A percentile compares a stretch with the other conserved stretches of the same genome.
These are phyloP conservation scores for Conoideocrella luteorostrata DNA, from an alignment of 2,329 filamentous ascomycete genomes.

Conservation along the genomic window DNA sequence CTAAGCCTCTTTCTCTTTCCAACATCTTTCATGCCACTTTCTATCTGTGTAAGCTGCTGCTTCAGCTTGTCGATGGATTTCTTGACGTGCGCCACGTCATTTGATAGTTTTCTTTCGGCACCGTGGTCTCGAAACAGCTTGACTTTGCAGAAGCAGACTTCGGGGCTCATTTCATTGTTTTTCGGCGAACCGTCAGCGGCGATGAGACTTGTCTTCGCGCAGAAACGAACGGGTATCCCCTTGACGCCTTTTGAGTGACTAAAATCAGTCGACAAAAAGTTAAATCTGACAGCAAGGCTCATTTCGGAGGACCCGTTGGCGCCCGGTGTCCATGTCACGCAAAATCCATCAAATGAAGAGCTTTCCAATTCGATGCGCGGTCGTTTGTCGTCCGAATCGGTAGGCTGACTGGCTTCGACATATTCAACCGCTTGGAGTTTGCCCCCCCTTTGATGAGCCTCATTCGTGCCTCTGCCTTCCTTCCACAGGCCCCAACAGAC, in stretches of 20 bases:
- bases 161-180: constrained; percentile 41
- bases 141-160: constrained; percentile 93
- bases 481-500: constrained; percentile 90
- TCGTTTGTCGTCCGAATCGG: constrained; percentile 57
- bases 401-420: constrained; percentile 60
- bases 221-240: constrained; percentile 88
- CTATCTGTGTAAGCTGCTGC: constrained; percentile 79
- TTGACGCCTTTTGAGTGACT: constrained; percentile 98
- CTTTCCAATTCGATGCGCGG: constrained; percentile 65
- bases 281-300: constrained; percentile 87
- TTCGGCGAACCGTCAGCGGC: constrained; percentile 44
- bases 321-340: constrained; percentile 78
- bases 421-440: constrained; percentile 94
- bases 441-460: constrained; percentile 88
- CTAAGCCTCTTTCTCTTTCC: constrained; percentile 56
- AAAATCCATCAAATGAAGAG: constrained; percentile 90
- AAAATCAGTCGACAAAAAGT: constrained; percentile 97
- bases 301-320: constrained; percentile 66
- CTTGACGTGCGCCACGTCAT: constrained; percentile 90
- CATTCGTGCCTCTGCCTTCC: constrained; percentile 89
- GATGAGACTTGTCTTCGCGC: constrained; percentile 76
- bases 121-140: constrained; percentile 96
- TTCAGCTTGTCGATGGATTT: constrained; percentile 96
- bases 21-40: constrained; percentile 61
- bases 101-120: constrained; percentile 88